Conservation (phyloP, 2,329 filamentous ascomycete genomes). For the Ophiosphaerella narmari region DNA sequence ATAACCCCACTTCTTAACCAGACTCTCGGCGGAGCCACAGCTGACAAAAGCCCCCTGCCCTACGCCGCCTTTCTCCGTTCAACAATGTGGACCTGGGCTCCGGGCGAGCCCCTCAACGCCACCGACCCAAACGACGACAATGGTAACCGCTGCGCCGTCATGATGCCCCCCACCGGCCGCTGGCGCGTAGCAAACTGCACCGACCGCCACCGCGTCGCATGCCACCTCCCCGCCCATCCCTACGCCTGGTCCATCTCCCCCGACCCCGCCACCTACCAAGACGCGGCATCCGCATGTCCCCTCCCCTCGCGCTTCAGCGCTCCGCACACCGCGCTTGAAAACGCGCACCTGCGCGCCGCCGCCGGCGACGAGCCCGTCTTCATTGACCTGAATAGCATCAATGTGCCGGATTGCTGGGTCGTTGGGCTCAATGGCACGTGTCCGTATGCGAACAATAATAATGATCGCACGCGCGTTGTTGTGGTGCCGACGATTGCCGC, state of each 20-base stretch:
- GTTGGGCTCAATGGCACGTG: conserved; percentile 60
- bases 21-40: conserved; percentile 58
- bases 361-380: conserved; percentile 49
- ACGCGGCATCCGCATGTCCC: conserved; percentile 54
- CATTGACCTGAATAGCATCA: conserved; percentile 66
- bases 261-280: conserved; percentile 49
- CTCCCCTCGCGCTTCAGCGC: conserved; percentile 57
- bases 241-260: conserved; percentile 62
- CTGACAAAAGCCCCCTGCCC: conserved; percentile 51
- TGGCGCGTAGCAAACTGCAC: conserved; percentile 65
- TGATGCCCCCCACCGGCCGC: conserved; percentile 57
- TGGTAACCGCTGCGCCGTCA: conserved; percentile 59
- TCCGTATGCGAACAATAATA: conserved; percentile 58
- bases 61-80: conserved; percentile 59
- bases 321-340: conserved; percentile 67
- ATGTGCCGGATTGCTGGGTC: conserved; percentile 64
- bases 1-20: conserved; percentile 64
- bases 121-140: conserved; percentile 35
- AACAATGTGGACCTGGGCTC: conserved; percentile 65
- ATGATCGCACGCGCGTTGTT: conserved; percentile 55
- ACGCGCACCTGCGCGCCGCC: conserved; percentile 57
- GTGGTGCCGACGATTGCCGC: conserved; percentile 66
- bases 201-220: conserved; percentile 58
- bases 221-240: conserved; percentile 58
- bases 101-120: conserved; percentile 58